Base-by-base conservation (phyloP, 2,329 filamentous ascomycete genomes). In the Cercospora janseana region DNA sequence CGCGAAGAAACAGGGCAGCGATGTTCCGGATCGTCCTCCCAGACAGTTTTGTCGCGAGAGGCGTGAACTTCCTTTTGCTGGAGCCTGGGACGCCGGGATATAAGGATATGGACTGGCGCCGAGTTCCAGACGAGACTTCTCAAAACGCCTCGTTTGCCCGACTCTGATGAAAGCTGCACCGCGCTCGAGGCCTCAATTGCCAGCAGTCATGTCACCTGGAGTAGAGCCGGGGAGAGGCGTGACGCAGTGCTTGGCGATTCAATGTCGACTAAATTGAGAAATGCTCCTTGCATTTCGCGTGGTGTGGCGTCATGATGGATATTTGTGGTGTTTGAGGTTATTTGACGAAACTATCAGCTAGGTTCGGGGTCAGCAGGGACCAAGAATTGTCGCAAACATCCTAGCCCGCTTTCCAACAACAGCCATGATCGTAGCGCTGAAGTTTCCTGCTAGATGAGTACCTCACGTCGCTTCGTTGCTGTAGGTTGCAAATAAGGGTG, bases 401-500 rank as follows among this genome's bases (percentile, higher is more conserved):
- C 46, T 16, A 18, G 27, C 13, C 26, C 20, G 29, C 15, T n/a
- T 12, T 42, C 26, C 38, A 15, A 23, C 28, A 27, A 35, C 28
- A 21, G 28, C 37, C 31, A 47, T 47, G 31, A 23, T 47, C 20
- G 13, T 16, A 2, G 5, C 32, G 12, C 13, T 2, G 15, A 24
- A 12, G 15, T 9, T 29, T 13, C 28, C 15, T 34, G 24, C 6
- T 16, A 24, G 16, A 13, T 47, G 44, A 38, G 29, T 34, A 37
- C 9, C 6, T 27, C 23, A 1, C 4, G 8, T 23, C 13, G n/a
- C n/a, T 9, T 13, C 12, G n/a, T 16, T 12, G 3, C 12, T 13
- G 44, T 13, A 24, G 16, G 31, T n/a, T 28, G 26, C 12, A 47
- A 47, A 47, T 38, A 47, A 34, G 18, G 29, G 44, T 47, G 34